These are phyloP conservation scores for Trichoderma brevicompactum DNA, from an alignment of 2,329 filamentous ascomycete genomes.

Conservation along the genomic window DNA sequence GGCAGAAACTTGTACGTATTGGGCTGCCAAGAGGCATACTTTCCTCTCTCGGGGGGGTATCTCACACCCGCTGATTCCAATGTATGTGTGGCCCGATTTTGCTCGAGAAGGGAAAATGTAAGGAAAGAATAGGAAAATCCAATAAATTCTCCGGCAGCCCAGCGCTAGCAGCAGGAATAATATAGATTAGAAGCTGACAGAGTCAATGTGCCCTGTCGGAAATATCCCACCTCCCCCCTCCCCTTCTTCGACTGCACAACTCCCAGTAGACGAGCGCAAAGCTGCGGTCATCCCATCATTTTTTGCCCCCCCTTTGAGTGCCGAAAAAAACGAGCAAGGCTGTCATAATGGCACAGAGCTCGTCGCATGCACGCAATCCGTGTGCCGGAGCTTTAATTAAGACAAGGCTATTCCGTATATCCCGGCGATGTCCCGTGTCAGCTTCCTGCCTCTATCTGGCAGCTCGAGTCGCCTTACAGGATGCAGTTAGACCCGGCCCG, in stretches of 20 bases:
- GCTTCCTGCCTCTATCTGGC: too few relatives aligned
- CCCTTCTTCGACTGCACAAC: not conserved
- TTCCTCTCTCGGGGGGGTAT: not conserved
- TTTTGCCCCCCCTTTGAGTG: not conserved
- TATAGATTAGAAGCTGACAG: slow-evolving; percentile 13
- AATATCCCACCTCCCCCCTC: too few relatives aligned
- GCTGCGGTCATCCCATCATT: not conserved
- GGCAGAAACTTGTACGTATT: not conserved
- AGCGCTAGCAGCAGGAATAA: too few relatives aligned
- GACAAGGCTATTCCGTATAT: not conserved
- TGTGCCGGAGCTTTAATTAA: not conserved
- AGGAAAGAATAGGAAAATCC: too few relatives aligned
- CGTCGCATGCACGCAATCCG: not conserved
- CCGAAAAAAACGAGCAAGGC: not conserved
- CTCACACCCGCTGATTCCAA: too few relatives aligned
- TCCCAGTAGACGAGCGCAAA: not conserved
- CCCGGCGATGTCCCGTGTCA: too few relatives aligned
- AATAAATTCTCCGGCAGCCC: too few relatives aligned
- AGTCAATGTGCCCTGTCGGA: too few relatives aligned
- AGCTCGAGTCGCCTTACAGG: not conserved
- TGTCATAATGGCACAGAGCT: not conserved
- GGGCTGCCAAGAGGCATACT: not conserved
- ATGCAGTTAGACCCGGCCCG: not conserved
- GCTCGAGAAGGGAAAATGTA: not conserved
- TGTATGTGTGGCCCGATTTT: too few relatives aligned